phyloP scores from a whole-genome alignment of 192 early-diverging fungal genomes.

The Backusella tarrabulga region DNA sequence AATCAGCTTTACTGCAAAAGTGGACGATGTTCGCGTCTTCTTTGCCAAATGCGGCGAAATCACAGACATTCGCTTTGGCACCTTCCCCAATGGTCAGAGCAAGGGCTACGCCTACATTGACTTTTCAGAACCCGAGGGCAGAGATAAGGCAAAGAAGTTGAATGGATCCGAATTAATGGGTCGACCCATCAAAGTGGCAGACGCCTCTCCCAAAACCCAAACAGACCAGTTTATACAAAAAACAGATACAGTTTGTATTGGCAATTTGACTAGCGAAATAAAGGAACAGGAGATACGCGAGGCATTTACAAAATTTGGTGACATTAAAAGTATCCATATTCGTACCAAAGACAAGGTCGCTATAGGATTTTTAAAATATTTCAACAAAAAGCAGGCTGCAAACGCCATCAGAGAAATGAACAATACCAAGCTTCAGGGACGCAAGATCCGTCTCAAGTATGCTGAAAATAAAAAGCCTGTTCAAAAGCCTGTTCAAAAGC shows the following conservation, averaged over 20 bases:
- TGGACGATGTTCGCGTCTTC: slow-evolving; percentile 55
- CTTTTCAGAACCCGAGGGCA: slow-evolving; percentile 63
- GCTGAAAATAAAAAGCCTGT: slow-evolving; percentile 43
- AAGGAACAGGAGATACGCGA: slow-evolving; percentile 53
- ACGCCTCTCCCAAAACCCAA: slow-evolving; percentile 27
- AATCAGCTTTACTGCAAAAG: slow-evolving; percentile 66
- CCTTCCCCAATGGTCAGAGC: slow-evolving; percentile 58
- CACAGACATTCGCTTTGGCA: slow-evolving; percentile 55
- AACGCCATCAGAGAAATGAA: slow-evolving; percentile 77
- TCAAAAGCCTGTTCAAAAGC: too few relatives aligned
- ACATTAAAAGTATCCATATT: slow-evolving; percentile 57
- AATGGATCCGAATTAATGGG: slow-evolving; percentile 78
- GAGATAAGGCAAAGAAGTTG: slow-evolving; percentile 63
- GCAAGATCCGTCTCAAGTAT: slow-evolving; percentile 85
- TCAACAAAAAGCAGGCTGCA: slow-evolving; percentile 60
- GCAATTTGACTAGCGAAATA: slow-evolving; percentile 68
- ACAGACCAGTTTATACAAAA: slow-evolving; percentile 32
- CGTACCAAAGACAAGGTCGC: slow-evolving; percentile 67
- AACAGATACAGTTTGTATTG: slow-evolving; percentile 77
- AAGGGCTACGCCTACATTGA: slow-evolving; percentile 93
- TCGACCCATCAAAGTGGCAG: slow-evolving; percentile 68
- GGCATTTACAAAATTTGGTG: slow-evolving; percentile 61
- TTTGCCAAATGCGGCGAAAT: slow-evolving; percentile 74
- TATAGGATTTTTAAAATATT: slow-evolving; percentile 80
- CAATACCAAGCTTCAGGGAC: slow-evolving; percentile 74